Percentiles rank a stretch among this genome's conserved stretches.
Evolutionary conservation across 1,284 basidiomycete species (phyloP).

Genomic region (Trichosporon ovoides): DNA sequence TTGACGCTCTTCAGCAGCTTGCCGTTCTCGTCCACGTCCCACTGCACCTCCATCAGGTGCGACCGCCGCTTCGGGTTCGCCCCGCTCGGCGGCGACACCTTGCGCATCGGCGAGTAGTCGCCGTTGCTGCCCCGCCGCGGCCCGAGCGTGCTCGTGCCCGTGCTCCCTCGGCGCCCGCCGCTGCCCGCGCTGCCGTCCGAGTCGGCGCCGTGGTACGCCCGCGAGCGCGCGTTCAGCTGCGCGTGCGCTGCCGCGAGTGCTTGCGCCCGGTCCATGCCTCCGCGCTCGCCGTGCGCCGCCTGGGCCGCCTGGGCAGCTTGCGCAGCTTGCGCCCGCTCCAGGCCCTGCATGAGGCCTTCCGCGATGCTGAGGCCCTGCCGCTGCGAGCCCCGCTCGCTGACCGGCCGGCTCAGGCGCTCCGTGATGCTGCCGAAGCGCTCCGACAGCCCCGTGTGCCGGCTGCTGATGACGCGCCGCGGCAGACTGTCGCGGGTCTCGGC

Average conservation of each 20-base stretch:
- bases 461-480: not conserved
- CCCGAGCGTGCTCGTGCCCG: not conserved
- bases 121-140: not conserved
- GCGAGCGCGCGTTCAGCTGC: not conserved
- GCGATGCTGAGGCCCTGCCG: not conserved
- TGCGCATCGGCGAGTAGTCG: not conserved
- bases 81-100: constrained; percentile 14
- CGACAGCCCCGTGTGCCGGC: not conserved
- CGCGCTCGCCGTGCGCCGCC: too few species aligned
- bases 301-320: not conserved
- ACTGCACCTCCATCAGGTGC: constrained; percentile 34
- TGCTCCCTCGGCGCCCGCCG: not conserved
- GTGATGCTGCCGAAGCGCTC: not conserved
- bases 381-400: not conserved
- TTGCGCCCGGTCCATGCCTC: not conserved
- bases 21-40: constrained; percentile 41
- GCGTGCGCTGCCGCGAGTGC: constrained; percentile 12
- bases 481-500: not conserved
- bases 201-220: not conserved
- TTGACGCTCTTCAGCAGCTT: constrained; percentile 13
- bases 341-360: not conserved
- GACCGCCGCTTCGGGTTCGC: constrained; percentile 24
- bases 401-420: not conserved
- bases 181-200: not conserved
- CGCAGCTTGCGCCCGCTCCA: not conserved